phyloP scores from a whole-genome alignment of 2,329 filamentous ascomycete genomes.

The Monilinia fructicola region DNA sequence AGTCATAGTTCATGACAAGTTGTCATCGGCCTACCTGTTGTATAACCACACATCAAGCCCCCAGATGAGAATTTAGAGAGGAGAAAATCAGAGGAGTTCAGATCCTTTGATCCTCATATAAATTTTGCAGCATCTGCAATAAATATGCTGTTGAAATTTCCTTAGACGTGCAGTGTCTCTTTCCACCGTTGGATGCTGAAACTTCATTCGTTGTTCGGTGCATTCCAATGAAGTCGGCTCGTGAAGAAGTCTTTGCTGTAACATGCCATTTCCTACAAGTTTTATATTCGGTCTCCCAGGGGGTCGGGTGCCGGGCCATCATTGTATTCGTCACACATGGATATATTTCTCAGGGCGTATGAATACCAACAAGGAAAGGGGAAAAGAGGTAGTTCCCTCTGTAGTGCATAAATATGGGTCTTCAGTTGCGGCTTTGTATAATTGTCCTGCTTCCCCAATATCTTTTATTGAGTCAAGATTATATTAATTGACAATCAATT shows the following conservation, averaged over 20 bases:
- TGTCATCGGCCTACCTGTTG: not conserved
- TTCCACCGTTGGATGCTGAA: not conserved
- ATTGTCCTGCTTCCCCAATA: not conserved
- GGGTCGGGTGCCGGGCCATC: not conserved
- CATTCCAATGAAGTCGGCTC: not conserved
- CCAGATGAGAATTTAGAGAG: not conserved
- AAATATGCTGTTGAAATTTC: not conserved
- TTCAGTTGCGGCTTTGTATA: not conserved
- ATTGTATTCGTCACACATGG: not conserved
- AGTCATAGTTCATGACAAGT: not conserved
- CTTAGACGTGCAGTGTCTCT: not conserved
- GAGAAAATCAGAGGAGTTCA: not conserved
- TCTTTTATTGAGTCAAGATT: not conserved
- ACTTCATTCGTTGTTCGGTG: not conserved
- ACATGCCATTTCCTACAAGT: slow-evolving; percentile 4
- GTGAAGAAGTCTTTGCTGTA: not conserved
- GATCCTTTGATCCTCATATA: not conserved
- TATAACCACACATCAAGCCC: not conserved
- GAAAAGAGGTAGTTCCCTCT: not conserved
- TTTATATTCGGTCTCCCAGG: not conserved
- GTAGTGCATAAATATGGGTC: not conserved
- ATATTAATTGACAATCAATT: not conserved
- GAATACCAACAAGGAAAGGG: not conserved
- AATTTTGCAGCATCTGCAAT: not conserved
- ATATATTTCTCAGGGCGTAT: not conserved